A percentile compares a stretch with the other conserved stretches of the same genome.
Conservation (phyloP, 345 rosid genomes). For the Carallia brachiata region DNA sequence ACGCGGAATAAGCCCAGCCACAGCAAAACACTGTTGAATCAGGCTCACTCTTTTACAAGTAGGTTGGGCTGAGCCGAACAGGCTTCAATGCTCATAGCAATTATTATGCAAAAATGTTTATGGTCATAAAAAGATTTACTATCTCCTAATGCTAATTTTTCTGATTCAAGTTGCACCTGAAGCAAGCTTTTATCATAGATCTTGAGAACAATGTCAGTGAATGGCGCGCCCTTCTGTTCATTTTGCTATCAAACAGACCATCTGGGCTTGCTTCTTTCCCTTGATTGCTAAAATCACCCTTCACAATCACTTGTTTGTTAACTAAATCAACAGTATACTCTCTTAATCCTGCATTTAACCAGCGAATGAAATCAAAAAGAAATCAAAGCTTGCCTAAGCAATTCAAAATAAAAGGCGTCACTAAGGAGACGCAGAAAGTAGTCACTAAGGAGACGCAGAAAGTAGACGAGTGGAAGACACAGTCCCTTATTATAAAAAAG, state of each 20-base stretch:
- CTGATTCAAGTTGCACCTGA: neutral
- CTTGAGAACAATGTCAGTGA: slow-evolving; percentile 13
- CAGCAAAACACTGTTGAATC: too few relatives aligned
- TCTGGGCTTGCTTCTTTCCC: neutral
- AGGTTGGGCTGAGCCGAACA: too few relatives aligned
- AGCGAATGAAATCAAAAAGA: neutral
- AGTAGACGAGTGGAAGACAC: too few relatives aligned
- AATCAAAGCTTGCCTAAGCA: neutral
- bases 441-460: too few relatives aligned
- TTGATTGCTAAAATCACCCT: slow-evolving; percentile 31
- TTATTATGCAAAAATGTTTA: too few relatives aligned
- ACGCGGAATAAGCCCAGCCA: too few relatives aligned
- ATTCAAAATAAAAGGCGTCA: too few relatives aligned
- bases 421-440: too few relatives aligned
- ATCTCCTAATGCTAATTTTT: too few relatives aligned
- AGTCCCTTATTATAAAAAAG: too few relatives aligned
- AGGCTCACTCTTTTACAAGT: too few relatives aligned
- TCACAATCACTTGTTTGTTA: slow-evolving; percentile 38
- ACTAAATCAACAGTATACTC: slow-evolving; percentile 45
- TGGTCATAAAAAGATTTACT: neutral
- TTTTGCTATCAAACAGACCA: neutral
- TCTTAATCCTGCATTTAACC: slow-evolving; percentile 32
- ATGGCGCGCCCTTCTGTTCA: neutral
- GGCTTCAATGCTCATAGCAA: too few relatives aligned
- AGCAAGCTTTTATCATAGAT: slow-evolving; percentile 17